A percentile compares a stretch with the other conserved stretches of the same genome.
Evolutionary conservation across 306 rosid genomes (phyloP).

Genomic region (Mucuna pruriens): DNA sequence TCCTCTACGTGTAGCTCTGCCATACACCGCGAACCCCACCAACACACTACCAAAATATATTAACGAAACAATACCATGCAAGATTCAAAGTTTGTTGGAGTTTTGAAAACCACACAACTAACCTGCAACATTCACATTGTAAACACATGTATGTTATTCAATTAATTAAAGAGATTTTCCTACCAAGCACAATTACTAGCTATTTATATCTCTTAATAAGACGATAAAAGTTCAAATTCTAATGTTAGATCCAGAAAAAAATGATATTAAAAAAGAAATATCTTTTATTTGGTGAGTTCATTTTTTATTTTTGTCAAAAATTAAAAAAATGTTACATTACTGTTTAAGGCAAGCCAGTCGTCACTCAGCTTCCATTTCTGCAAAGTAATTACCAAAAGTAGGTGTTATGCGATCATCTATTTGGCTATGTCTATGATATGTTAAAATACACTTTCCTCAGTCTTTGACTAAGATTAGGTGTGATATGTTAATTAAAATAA

Average conservation of each 20-base stretch:
- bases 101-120: conserved; percentile 49
- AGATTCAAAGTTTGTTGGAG: conserved; percentile 70
- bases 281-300: no score
- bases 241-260: no score
- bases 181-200: no score
- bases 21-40: conserved; percentile 17
- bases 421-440: conserved; percentile 12
- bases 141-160: conserved; percentile 27
- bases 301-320: no score
- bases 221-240: no score
- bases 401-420: conserved; percentile 15
- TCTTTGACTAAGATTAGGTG: not conserved
- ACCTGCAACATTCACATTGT: conserved; percentile 26
- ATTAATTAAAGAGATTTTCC: no score
- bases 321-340: conserved; percentile 31
- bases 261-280: no score
- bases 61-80: conserved; percentile 33
- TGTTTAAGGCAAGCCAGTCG: conserved; percentile 28
- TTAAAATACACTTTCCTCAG: not conserved
- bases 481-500: not conserved
- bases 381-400: conserved; percentile 48
- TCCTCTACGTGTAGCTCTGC: conserved; percentile 39
- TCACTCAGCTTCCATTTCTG: conserved; percentile 42
- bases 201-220: no score
- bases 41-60: not conserved